Evolutionary conservation across 164 flowering plant genomes (phyloP).

Genomic region (Stephania japonica): DNA sequence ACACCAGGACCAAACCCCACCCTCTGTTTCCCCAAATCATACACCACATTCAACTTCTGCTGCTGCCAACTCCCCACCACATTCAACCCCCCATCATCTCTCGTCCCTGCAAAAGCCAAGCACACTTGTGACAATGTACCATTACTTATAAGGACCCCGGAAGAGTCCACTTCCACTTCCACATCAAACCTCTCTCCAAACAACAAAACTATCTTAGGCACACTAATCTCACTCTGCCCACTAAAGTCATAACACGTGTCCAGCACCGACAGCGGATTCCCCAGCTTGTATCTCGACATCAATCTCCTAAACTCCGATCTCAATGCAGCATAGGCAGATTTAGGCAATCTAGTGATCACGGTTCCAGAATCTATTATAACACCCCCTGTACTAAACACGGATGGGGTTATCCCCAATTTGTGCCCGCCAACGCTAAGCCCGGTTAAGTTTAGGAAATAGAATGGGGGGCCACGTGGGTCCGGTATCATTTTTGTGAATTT

Average conservation of each 20-base stretch:
- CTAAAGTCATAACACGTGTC: conserved; percentile 69
- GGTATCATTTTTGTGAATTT: conserved; percentile 27
- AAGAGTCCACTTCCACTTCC: conserved; percentile 15
- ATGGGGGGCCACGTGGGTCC: conserved; percentile 14
- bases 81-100: conserved; percentile 11
- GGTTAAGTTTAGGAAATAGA: conserved; percentile 27
- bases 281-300: conserved; percentile 37
- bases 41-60: conserved; percentile 31
- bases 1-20: conserved; percentile 40
- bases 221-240: neutral
- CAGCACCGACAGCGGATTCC: conserved; percentile 31
- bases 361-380: conserved; percentile 57
- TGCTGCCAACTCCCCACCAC: conserved; percentile 46
- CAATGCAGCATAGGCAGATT: conserved; percentile 36
- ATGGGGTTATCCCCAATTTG: neutral
- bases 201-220: conserved; percentile 23
- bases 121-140: conserved; percentile 21
- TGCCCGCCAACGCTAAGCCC: conserved; percentile 14
- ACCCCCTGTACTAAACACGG: conserved; percentile 27
- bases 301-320: conserved; percentile 27
- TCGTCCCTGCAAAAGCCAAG: conserved; percentile 35
- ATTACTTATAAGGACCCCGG: conserved; percentile 22
- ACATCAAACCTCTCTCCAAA: conserved; percentile 19
- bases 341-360: conserved; percentile 49
- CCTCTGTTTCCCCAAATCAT: conserved; percentile 34